These are phyloP conservation scores for Withania somnifera DNA, from an alignment of 305 asterid genomes.

Conservation along the genomic window DNA sequence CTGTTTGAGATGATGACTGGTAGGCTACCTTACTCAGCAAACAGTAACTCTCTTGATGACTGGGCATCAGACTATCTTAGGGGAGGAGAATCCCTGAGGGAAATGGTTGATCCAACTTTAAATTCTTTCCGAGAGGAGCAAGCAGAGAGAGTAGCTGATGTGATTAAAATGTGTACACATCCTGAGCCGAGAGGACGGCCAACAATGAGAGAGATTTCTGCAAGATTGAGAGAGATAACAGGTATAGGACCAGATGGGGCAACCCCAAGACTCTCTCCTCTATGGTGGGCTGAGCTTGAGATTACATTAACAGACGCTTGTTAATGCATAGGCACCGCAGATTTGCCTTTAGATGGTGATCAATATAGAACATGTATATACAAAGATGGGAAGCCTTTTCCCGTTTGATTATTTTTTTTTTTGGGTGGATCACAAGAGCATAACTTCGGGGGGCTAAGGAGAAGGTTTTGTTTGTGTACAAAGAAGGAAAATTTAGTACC, in stretches of 20 bases:
- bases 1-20: conserved; percentile 67
- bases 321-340: background rate
- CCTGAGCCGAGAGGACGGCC: conserved; percentile 41
- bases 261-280: conserved; percentile 62
- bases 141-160: conserved; percentile 32
- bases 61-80: conserved; percentile 69
- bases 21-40: conserved; percentile 52
- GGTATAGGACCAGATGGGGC: conserved; percentile 70
- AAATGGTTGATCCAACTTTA: conserved; percentile 59
- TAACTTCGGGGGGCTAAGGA: background rate
- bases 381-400: background rate
- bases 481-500: background rate
- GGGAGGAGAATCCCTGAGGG: conserved; percentile 20
- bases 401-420: background rate
- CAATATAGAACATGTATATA: background rate
- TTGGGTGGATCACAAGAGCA: background rate
- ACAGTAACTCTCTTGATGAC: conserved; percentile 30
- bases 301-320: conserved; percentile 35
- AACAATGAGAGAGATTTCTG: conserved; percentile 39
- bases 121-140: conserved; percentile 35
- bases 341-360: background rate
- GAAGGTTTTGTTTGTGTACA: background rate
- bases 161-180: conserved; percentile 41
- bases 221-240: conserved; percentile 49
- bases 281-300: conserved; percentile 98